A percentile compares a stretch with the other conserved stretches of the same genome.
These are phyloP conservation scores for Xylaria sp. DNA, from an alignment of 2,329 filamentous ascomycete species.

Conservation along the genomic window DNA sequence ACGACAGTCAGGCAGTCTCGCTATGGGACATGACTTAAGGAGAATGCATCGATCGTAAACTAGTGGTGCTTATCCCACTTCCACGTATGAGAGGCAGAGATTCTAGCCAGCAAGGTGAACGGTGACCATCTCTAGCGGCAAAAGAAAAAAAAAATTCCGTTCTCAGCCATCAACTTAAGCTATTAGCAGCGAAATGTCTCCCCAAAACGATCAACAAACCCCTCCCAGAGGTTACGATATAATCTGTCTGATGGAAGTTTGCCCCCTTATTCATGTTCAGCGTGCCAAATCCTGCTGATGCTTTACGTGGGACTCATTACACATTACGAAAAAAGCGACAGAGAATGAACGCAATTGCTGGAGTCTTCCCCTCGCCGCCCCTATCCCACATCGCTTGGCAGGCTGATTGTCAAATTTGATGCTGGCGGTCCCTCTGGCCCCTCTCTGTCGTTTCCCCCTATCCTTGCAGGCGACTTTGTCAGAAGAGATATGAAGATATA, in stretches of 20 bases:
- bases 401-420: background rate
- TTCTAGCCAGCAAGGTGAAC: background rate
- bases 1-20: background rate
- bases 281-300: background rate
- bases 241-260: background rate
- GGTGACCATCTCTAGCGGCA: background rate
- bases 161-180: background rate
- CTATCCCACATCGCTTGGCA: background rate
- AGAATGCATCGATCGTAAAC: background rate
- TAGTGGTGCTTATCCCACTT: background rate
- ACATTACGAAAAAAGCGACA: constrained; percentile 12
- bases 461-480: too few species aligned
- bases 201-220: too few species aligned
- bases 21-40: background rate
- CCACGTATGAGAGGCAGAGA: background rate
- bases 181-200: background rate
- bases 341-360: background rate
- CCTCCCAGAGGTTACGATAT: background rate
- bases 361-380: background rate
- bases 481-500: too few species aligned
- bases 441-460: too few species aligned
- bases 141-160: background rate
- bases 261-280: background rate
- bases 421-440: background rate
- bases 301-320: constrained; percentile 4